phyloP scores from a whole-genome alignment of 306 rosid species.

The Canavalia gladiata region DNA sequence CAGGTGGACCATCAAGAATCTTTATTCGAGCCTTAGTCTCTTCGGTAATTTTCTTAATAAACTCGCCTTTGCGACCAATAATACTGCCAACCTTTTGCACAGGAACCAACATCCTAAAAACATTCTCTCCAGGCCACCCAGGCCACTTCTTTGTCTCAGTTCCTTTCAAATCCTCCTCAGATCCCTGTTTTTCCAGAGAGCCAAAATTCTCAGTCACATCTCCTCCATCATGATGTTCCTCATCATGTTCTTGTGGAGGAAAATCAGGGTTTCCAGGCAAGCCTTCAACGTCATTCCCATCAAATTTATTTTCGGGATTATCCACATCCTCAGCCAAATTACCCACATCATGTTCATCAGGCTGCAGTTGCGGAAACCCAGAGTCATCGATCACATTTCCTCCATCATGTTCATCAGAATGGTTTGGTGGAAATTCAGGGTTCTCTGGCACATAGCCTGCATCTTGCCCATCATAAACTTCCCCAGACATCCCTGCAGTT shows the following conservation, averaged over 20 bases:
- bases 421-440: constrained; percentile 47
- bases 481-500: constrained; percentile 54
- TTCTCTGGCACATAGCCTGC: constrained; percentile 63
- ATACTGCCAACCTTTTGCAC: constrained; percentile 95
- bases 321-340: constrained; percentile 49
- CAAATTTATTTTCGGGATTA: constrained; percentile 49
- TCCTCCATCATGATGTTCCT: constrained; percentile 56
- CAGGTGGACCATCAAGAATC: constrained; percentile 96
- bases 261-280: constrained; percentile 41
- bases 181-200: constrained; percentile 52
- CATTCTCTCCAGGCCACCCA: constrained; percentile 99
- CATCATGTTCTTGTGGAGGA: constrained; percentile 47
- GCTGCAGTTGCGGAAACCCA: constrained; percentile 53
- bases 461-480: constrained; percentile 58
- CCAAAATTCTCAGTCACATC: constrained; percentile 50
- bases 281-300: constrained; percentile 48
- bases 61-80: constrained; percentile 97
- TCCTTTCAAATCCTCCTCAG: constrained; percentile 54
- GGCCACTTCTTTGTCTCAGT: constrained; percentile 89
- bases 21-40: constrained; percentile 95
- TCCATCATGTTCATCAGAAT: constrained; percentile 51
- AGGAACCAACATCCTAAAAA: constrained; percentile 94
- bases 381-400: constrained; percentile 58
- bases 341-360: constrained; percentile 47
- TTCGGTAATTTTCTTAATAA: constrained; percentile 90